Evolutionary conservation across 2,329 filamentous ascomycete species (phyloP).

Genomic region (Phaeosphaeriaceae sp.): DNA sequence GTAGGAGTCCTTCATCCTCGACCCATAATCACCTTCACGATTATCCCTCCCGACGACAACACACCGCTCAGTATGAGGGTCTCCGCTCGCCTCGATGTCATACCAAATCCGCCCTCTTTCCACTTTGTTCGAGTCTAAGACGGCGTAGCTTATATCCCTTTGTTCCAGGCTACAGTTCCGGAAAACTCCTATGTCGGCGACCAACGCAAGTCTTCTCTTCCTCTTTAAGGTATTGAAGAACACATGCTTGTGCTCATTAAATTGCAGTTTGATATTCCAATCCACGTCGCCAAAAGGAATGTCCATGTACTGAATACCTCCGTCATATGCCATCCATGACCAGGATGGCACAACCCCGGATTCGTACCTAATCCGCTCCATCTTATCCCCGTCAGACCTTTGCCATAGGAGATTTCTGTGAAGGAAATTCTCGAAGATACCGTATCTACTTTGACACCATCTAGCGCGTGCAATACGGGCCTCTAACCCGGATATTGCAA

Average conservation of each 20-base stretch:
- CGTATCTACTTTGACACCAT: conserved; percentile 14
- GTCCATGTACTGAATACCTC: conserved; percentile 12
- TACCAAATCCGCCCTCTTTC: no score
- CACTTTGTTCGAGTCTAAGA: no score
- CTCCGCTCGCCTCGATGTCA: no score
- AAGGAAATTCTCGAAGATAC: conserved; percentile 19
- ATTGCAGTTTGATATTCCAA: conserved; percentile 20
- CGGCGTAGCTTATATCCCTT: no score
- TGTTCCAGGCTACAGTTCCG: no score
- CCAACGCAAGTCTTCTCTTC: no score
- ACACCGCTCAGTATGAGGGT: no score
- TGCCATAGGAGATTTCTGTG: conserved; percentile 5
- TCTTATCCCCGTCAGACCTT: conserved; percentile 4
- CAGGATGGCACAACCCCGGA: conserved; percentile 18
- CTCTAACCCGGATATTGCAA: conserved; percentile 23
- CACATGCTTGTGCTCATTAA: background rate
- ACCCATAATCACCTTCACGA: no score
- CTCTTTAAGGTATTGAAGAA: no score
- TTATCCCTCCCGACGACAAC: no score
- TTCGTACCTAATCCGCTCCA: conserved; percentile 11
- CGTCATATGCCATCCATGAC: conserved; percentile 5
- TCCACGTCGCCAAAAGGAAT: conserved; percentile 29
- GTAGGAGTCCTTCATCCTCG: no score
- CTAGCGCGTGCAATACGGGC: conserved; percentile 13
- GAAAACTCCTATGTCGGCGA: no score